Evolutionary conservation across 176 grass and related monocot species (phyloP).

Genomic region (Guadua angustifolia): DNA sequence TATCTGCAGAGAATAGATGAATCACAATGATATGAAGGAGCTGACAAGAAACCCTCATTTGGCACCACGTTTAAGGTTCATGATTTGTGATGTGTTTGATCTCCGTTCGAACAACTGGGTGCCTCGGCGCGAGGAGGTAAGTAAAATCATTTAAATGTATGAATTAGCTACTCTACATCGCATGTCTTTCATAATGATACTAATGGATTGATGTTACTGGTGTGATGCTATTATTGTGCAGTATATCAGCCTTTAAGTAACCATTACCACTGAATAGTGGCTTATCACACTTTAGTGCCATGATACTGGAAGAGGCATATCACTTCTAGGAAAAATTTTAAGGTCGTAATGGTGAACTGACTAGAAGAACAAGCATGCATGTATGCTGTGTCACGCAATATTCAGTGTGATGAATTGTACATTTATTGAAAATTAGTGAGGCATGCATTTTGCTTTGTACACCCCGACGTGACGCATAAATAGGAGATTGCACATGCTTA

Average conservation of each 20-base stretch:
- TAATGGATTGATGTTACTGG: neutral
- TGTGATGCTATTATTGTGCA: neutral
- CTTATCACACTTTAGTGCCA: neutral
- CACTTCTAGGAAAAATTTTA: neutral
- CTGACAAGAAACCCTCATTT: too few species aligned
- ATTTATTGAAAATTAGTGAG: slow-evolving; percentile 7
- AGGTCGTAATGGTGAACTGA: slow-evolving; percentile 1
- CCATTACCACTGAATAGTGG: neutral
- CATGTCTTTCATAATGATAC: too few species aligned
- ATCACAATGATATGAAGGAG: too few species aligned
- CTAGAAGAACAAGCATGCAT: slow-evolving; percentile 7
- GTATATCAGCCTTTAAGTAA: slow-evolving; percentile 7
- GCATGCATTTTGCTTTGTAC: neutral
- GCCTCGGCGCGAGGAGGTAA: too few species aligned
- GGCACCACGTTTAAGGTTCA: too few species aligned
- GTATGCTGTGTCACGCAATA: neutral
- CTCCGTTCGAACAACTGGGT: too few species aligned
- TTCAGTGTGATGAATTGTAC: neutral
- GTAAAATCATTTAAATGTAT: too few species aligned
- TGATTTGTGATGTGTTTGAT: too few species aligned
- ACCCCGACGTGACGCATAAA: neutral
- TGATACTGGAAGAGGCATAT: slow-evolving; percentile 2
- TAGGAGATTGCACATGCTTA: too few species aligned
- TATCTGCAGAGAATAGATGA: too few species aligned
- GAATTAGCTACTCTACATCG: too few species aligned